Evolutionary conservation across 305 asterid genomes (phyloP).

Genomic region (Ilex paraguariensis): DNA sequence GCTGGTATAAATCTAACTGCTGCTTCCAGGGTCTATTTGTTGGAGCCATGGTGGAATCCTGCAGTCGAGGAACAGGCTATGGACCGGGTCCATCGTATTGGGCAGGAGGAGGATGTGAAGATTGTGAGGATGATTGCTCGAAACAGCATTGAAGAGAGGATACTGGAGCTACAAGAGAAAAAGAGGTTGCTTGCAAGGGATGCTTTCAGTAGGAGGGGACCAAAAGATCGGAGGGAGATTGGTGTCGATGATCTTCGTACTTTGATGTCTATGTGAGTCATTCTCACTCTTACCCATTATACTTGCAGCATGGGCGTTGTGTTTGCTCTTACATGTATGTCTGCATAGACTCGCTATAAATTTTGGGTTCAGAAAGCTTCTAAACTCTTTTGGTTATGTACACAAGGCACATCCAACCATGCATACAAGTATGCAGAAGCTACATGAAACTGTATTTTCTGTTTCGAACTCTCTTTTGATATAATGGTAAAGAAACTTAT

Average conservation of each 20-base stretch:
- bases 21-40: slow-evolving; percentile 72
- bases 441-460: no score
- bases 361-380: no score
- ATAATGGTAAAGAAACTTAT: no score
- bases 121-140: slow-evolving; percentile 74
- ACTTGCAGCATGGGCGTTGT: no score
- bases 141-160: slow-evolving; percentile 75
- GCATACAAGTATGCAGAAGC: no score
- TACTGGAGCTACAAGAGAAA: slow-evolving; percentile 66
- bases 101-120: slow-evolving; percentile 69
- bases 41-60: slow-evolving; percentile 99
- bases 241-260: slow-evolving; percentile 56
- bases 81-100: slow-evolving; percentile 94
- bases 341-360: no score
- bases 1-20: slow-evolving; percentile 79
- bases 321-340: no score
- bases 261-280: slow-evolving; percentile 51
- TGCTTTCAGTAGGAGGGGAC: slow-evolving; percentile 54
- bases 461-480: no score
- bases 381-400: no score
- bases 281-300: no score
- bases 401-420: no score
- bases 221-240: slow-evolving; percentile 50
- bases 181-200: slow-evolving; percentile 62
- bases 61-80: slow-evolving; percentile 95